phyloP scores from a whole-genome alignment of 345 rosid species.

The Brassica incana region DNA sequence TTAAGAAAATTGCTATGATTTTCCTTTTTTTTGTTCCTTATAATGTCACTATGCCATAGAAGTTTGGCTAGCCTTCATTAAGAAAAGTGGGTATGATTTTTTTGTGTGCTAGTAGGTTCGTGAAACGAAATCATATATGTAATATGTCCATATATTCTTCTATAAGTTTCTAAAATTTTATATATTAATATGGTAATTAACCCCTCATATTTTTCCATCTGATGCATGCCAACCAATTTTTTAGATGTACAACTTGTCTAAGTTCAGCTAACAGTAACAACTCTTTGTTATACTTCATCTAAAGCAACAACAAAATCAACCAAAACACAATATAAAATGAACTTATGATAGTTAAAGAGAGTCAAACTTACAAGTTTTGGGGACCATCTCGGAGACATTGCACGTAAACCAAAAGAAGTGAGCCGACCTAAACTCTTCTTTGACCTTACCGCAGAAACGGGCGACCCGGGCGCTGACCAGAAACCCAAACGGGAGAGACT shows the following conservation, averaged over 20 bases:
- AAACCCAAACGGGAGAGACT: constrained; percentile 13
- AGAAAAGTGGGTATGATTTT: not conserved
- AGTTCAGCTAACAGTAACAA: constrained; percentile 10
- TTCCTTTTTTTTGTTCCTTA: not conserved
- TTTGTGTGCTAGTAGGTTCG: constrained; percentile 27
- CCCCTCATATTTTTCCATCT: not conserved
- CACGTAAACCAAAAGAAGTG: constrained; percentile 40
- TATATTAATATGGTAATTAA: not conserved
- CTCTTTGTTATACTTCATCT: not conserved
- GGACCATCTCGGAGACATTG: constrained; percentile 44
- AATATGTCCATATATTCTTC: not conserved
- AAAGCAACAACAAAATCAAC: not conserved
- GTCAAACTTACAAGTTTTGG: constrained; percentile 50
- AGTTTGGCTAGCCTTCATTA: not conserved
- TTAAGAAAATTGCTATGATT: no score
- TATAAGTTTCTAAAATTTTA: not conserved
- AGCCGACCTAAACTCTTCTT: constrained; percentile 43
- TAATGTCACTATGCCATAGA: not conserved
- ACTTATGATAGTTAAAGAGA: constrained; percentile 12
- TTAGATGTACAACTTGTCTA: not conserved
- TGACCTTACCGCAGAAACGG: constrained; percentile 33
- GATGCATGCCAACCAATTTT: constrained; percentile 20
- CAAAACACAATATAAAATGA: constrained; percentile 20
- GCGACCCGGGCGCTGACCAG: constrained; percentile 47
- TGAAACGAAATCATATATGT: constrained; percentile 1